Base-by-base conservation (phyloP, 2,329 filamentous ascomycete species). In the Fusarium sp. region DNA sequence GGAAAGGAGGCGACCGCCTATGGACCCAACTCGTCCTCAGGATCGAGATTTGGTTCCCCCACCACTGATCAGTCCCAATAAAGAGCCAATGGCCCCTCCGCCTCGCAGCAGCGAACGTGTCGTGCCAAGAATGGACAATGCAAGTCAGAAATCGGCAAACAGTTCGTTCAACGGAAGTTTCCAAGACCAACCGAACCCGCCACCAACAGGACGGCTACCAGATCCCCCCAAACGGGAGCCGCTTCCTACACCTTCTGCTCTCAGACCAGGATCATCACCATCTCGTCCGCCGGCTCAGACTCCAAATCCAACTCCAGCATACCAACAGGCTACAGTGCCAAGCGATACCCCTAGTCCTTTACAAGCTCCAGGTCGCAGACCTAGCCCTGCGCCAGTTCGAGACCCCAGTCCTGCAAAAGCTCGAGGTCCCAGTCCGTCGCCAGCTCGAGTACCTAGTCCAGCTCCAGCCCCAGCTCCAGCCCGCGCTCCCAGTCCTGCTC, bases 1-100 rank as follows among this genome's bases (percentile, higher is more conserved):
- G 1, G 89, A 91, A 71, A 83, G 90, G 65, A 89, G 85, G 76
- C 82, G 90, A 50, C 90, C 90, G 3, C 88, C 89, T 1, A 91
- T 92, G 88, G 86, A 90, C 62, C 84, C 86, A 10, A 78, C 85
- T 9, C 81, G 86, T 31, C 86, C 86, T 10, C 81, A 84, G 51
- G 84, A 89, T 68, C 83, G 83, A 49, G 84, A 87, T 54, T 77
- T 89, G 37, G 86, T 89, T 4, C 87, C 87, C 9, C 87, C 86
- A 6, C 87, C 87, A 7, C 74, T 89, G 43, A 86, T 86, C 79
- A 88, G 85, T 69, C 83, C 84, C 26, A 77, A 79, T 57, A 84
- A 83, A 67, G 84, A 86, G 25, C 80, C 78, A 23, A 76, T 79
- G 34, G 81, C 77, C 30, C 86, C 83, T 59, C 83, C 84, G 0